Base-by-base conservation (phyloP, 257 asterid genomes). In the Solanum neorickii region DNA sequence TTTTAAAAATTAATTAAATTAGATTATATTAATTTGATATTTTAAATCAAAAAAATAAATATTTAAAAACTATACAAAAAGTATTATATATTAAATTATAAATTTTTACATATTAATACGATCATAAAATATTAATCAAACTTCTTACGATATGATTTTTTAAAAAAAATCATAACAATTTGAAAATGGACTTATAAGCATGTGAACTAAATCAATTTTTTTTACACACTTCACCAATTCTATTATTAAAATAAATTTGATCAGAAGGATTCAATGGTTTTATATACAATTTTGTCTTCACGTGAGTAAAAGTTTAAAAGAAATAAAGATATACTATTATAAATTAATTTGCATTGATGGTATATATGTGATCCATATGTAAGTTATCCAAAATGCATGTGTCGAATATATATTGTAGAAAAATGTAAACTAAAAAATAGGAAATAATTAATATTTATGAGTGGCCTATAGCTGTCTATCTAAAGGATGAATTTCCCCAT, bases 401-500 rank as follows among this genome's bases (percentile, higher is more conserved):
- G 39, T 44, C 2, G 65, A 77, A 77, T 77, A 77, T 78, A 6
- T n/a, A 78, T 44, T n/a, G 0, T 68, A 72, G 13, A 21, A 12
- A 69, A 68, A 65, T 20, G 80, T 62, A 66, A 66, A 70, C 13
- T 39, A 66, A 12, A 12, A 82, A 10, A 47, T 11, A 18, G 1
- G 9, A 9, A 37, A 52, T 52, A 41, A 8, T 41, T 42, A 74
- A 74, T 6, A 83, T 27, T 75, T 75, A 35, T 84, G 89, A 62
- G 91, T 44, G 35, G 39, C 13, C 13, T 8, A 33, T 33, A 83
- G 66, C 33, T 42, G 46, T 85, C 37, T 49, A 74, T 69, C 42
- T 83, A 35, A 59, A 87, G 83, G 89, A 89, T 87, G 76, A 25
- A 83, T 83, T 76, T 68, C 86, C 18, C 76, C 68, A 84, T 89